Evolutionary conservation across 2,329 filamentous ascomycete species (phyloP), one percentile per base, ranked within the genome.

Genomic region (Arthrinium phaeospermum): DNA sequence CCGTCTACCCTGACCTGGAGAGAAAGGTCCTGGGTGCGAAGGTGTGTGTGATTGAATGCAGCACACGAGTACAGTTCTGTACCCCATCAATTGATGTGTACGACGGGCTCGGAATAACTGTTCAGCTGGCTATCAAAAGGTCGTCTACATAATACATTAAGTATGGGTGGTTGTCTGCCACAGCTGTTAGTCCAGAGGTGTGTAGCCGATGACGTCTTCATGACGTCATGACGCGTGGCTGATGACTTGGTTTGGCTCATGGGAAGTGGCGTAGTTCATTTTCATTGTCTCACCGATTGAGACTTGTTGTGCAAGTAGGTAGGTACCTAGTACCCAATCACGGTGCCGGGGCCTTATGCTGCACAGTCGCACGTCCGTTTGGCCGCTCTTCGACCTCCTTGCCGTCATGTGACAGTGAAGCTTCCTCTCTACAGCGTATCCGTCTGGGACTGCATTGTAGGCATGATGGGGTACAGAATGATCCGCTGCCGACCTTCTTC

Each of bases 141-240:
- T 41, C 37, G 10, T 41, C 27, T 30, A 30, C 27, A 30, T 30
- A 4, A 30, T 30, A 30, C 27, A 30, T 30, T 30, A 30, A 30
- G 27, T 30, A 30, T 30, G 27, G 27, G 37, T 41, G 37, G 37
- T 41, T 41, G 37, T 41, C 37, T 10, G 7, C 10, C 37, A 41
- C 37, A 10, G 37, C 37, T 41, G 37, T 41, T 41, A 41, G 37
- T 41, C 37, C 7, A 41, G 16, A 37, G 12, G 16, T 22, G 30
- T 51, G n/a, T 27, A 24, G n/a, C n/a, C 8, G 16, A 64, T 64
- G 57, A 64, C 57, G 57, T 41, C 10, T 19, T 2, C 1, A n/a
- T 64, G 34, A 41, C 57, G 57, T 64, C 57, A 64, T 7, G 34
- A 64, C 34, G 34, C 22, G 30, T 64, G 57, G 57, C 57, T 64